Evolutionary conservation across 2,329 filamentous ascomycete genomes (phyloP).

Genomic region (Nigrograna mackinnonii): DNA sequence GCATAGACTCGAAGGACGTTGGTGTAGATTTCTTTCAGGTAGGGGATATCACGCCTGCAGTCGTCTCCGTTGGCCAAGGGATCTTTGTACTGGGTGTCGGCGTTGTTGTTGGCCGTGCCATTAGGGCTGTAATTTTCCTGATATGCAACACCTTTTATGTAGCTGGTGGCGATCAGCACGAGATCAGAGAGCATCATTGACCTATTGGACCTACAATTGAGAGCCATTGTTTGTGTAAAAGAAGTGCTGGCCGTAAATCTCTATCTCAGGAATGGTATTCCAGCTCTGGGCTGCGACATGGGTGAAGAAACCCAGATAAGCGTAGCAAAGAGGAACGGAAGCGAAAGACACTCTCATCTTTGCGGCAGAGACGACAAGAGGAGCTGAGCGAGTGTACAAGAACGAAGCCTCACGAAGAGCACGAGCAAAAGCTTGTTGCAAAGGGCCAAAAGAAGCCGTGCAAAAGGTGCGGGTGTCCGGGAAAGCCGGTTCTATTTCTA

Average conservation of each 20-base stretch:
- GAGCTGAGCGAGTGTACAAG: too few relatives aligned
- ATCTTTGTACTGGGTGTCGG: constrained; percentile 68
- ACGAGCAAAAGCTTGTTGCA: too few relatives aligned
- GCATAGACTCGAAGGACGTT: constrained; percentile 96
- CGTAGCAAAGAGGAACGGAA: too few relatives aligned
- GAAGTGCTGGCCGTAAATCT: constrained; percentile 74
- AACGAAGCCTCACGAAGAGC: too few relatives aligned
- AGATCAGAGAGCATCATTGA: neutral
- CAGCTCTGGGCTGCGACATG: constrained; percentile 22
- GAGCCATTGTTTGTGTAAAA: constrained; percentile 84
- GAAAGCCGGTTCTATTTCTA: too few relatives aligned
- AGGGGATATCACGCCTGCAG: constrained; percentile 85
- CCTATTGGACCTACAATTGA: constrained; percentile 56
- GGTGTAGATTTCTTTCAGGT: constrained; percentile 76
- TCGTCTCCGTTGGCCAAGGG: constrained; percentile 72
- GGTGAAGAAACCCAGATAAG: too few relatives aligned
- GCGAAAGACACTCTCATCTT: too few relatives aligned
- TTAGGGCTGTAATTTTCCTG: constrained; percentile 60
- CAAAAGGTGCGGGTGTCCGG: too few relatives aligned
- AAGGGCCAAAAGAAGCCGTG: too few relatives aligned
- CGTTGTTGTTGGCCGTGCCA: constrained; percentile 19
- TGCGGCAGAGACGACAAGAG: too few relatives aligned
- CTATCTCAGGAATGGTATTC: constrained; percentile 32
- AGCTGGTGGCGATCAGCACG: constrained; percentile 49
- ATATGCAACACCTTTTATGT: constrained; percentile 92